phyloP scores from a whole-genome alignment of 371 early-diverging fungal genomes.

The Circinella minor region DNA sequence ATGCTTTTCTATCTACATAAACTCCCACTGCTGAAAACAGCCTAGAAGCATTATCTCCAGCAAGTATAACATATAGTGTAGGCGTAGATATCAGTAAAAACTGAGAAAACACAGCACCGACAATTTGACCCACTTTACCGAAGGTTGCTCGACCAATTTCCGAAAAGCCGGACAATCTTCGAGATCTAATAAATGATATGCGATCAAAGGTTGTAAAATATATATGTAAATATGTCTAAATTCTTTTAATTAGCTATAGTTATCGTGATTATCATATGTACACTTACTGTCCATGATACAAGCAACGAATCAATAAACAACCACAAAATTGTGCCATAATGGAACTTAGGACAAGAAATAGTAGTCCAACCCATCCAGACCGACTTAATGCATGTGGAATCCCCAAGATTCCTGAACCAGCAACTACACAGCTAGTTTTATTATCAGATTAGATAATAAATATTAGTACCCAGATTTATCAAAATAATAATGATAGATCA shows the following conservation, averaged over 20 bases:
- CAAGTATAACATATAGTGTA: constrained; percentile 78
- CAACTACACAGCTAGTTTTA: constrained; percentile 63
- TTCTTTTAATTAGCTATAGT: too few relatives aligned
- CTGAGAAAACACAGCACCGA: constrained; percentile 69
- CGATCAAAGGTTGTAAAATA: too few relatives aligned
- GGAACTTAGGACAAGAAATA: constrained; percentile 69
- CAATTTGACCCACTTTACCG: constrained; percentile 61
- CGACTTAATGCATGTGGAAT: constrained; percentile 77
- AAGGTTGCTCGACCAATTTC: constrained; percentile 72
- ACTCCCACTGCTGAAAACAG: constrained; percentile 36
- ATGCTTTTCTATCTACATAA: constrained; percentile 39
- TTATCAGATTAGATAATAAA: too few relatives aligned
- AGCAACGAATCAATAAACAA: constrained; percentile 69
- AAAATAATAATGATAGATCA: too few relatives aligned
- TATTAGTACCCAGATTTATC: too few relatives aligned
- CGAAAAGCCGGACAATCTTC: constrained; percentile 26
- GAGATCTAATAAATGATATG: not conserved
- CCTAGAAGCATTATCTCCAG: constrained; percentile 66
- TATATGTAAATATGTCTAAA: too few relatives aligned
- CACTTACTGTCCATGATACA: constrained; percentile 67
- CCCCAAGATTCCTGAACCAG: constrained; percentile 82
- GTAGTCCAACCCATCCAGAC: constrained; percentile 77
- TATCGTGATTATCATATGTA: not conserved
- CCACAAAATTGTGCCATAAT: constrained; percentile 74
- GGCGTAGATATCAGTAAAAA: constrained; percentile 70